Evolutionary conservation across 139 green algal genomes (phyloP), one percentile per base, ranked within the genome.

Genomic region (Chlorella sp.): DNA sequence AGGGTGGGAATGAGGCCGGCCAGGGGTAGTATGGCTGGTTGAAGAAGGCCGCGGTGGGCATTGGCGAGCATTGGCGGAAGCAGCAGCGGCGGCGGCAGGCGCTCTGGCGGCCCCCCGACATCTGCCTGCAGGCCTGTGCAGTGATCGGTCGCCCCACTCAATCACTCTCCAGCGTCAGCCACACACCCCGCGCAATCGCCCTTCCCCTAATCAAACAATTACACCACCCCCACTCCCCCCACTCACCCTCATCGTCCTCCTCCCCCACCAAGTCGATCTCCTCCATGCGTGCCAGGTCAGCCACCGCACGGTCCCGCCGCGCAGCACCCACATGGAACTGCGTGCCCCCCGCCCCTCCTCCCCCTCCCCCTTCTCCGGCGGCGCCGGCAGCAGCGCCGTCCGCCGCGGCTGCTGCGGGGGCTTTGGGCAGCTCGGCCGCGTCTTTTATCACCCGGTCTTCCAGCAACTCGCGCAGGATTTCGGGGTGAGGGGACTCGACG

Each of bases 401-500:
- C 39, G 73, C 82, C 21, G 39, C 57, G 21, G 69, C 86, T 68
- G 71, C 91, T 1, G n/a, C 82, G 57, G 28, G 61, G 39, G 77
- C 28, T 73, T 76, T 84, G 68, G 24, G n/a, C 78, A 90, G 80
- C 36, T 86, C 32, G 21, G 80, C 30, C 7, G 91, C 91, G 53
- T 84, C 76, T 22, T 32, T 57, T 57, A 93, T 95, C 76, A 86
- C 66, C 0, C 90, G 34, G 83, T 98, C 96, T n/a, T 66, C 21
- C 39, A 98, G 90, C 71, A 99, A 92, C 57, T 89, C 89, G 32
- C 94, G 86, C 34, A 99, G 93, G 42, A 99, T 93, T 34, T 97
- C 91, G 1, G 93, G 93, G 91, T 98, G 86, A 2, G 89, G 82
- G 14, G 94, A 98, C 93, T 99, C 98, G n/a, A n/a, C n/a, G n/a